A percentile compares a stretch with the other conserved stretches of the same genome.
These are phyloP conservation scores for Pythium aristosporum DNA, from an alignment of 352 stramenopile species.

Conservation along the genomic window DNA sequence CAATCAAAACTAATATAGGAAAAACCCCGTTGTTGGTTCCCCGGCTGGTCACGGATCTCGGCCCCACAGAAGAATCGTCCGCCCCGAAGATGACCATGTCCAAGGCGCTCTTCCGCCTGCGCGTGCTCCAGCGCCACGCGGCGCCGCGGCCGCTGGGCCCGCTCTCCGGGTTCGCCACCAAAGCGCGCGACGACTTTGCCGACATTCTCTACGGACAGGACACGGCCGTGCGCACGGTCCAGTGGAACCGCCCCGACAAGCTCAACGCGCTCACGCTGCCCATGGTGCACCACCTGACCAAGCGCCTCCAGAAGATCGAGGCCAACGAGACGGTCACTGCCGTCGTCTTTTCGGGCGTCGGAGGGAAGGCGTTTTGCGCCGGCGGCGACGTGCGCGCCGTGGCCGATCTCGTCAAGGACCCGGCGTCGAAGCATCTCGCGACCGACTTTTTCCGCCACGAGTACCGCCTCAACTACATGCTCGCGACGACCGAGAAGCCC, in stretches of 20 bases:
- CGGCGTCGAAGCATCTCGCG: slow-evolving; percentile 61
- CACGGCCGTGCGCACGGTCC: slow-evolving; percentile 73
- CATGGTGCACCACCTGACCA: slow-evolving; percentile 90
- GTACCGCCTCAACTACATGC: slow-evolving; percentile 93
- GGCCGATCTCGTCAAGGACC: slow-evolving; percentile 79
- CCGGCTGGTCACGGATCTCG: neutral
- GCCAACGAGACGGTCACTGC: slow-evolving; percentile 76
- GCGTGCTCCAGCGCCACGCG: slow-evolving; percentile 55
- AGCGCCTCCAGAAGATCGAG: slow-evolving; percentile 83
- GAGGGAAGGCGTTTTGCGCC: slow-evolving; percentile 92
- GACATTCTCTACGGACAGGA: slow-evolving; percentile 82
- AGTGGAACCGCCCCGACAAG: slow-evolving; percentile 90
- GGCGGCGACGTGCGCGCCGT: slow-evolving; percentile 94
- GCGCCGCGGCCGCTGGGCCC: slow-evolving; percentile 21
- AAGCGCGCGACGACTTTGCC: slow-evolving; percentile 45
- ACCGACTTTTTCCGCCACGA: slow-evolving; percentile 96
- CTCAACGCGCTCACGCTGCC: slow-evolving; percentile 91
- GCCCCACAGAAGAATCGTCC: neutral
- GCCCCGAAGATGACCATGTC: slow-evolving; percentile 13
- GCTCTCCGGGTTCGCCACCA: slow-evolving; percentile 30
- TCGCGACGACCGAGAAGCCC: slow-evolving; percentile 80
- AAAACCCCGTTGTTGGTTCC: neutral
- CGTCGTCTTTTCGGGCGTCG: slow-evolving; percentile 79
- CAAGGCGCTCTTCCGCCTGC: slow-evolving; percentile 36
- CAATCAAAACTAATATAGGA: slow-evolving; percentile 22